Base-by-base conservation (phyloP, 2,329 filamentous ascomycete genomes). In the Monascus ruber region DNA sequence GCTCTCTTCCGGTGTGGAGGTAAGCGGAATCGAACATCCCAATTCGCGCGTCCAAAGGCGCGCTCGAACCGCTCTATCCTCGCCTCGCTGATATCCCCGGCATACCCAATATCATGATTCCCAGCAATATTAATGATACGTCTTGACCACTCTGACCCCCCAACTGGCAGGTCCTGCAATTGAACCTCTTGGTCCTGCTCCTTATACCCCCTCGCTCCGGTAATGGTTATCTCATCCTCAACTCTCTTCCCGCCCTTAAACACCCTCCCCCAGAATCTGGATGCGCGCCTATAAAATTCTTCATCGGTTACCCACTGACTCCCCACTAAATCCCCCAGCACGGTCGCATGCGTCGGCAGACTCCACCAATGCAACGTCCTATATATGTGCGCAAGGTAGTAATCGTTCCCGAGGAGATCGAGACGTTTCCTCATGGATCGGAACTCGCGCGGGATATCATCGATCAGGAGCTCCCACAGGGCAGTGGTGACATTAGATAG, bases 101-200 rank as follows among this genome's bases (percentile, higher is more conserved):
- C 86, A 58, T 98, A 98, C 28, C 91, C 91, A 54, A 98, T 81
- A 60, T 98, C 91, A 58, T 98, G 91, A 55, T 98, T 98, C 1
- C 91, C 91, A 0, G 80, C 87, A 25, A 96, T 77, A 50, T 94
- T 93, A 58, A 98, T 86, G 46, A 95, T 72, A 40, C 83, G 76
- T 32, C 69, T 73, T n/a, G 71, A 63, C 91, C 91, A 96, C 2
- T 63, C 60, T 5, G 68, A 62, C 46, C 46, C 1, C 65, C 63
- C 24, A 73, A 52, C 1, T 57, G 45, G 43, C 72, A 64, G 44
- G 7, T 48, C 39, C 36, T 54, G 49, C 28, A 56, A 46, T 25
- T 51, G 51, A 36, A 49, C 51, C 38, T 47, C 55, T 24, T 50
- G 41, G 8, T 52, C 47, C 10, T 37, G 41, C n/a, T 48, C 79